phyloP scores from a whole-genome alignment of 2,329 filamentous ascomycete genomes.

The Neodidymelliopsis sp. region DNA sequence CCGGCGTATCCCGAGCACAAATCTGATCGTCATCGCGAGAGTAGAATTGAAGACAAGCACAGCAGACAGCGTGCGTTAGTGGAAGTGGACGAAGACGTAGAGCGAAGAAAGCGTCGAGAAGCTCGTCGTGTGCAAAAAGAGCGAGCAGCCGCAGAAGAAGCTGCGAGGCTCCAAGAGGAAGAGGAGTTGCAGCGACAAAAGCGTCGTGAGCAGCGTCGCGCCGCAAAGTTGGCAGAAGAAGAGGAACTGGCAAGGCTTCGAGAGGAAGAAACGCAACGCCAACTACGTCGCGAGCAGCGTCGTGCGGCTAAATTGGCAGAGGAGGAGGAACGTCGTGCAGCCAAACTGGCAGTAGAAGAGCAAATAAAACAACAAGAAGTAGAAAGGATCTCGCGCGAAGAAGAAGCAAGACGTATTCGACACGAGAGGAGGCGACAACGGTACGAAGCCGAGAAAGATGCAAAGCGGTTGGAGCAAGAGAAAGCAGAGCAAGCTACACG shows the following conservation, averaged over 20 bases:
- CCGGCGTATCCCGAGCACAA: slow-evolving; percentile 38
- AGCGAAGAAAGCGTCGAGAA: slow-evolving; percentile 39
- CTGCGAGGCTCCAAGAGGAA: slow-evolving; percentile 29
- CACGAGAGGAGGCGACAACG: slow-evolving; percentile 35
- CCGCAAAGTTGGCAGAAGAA: slow-evolving; percentile 33
- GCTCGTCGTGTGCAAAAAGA: slow-evolving; percentile 39
- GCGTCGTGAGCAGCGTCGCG: slow-evolving; percentile 40
- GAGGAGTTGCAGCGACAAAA: slow-evolving; percentile 35
- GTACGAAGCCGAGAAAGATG: slow-evolving; percentile 35
- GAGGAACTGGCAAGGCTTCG: slow-evolving; percentile 27
- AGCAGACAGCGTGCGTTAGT: slow-evolving; percentile 37
- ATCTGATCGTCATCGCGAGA: slow-evolving; percentile 38
- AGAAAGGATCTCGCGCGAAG: slow-evolving; percentile 30
- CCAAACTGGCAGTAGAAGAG: slow-evolving; percentile 29
- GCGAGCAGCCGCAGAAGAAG: slow-evolving; percentile 36
- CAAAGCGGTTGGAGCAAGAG: slow-evolving; percentile 8
- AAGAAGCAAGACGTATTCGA: slow-evolving; percentile 38
- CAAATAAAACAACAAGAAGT: slow-evolving; percentile 30
- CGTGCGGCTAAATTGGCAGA: slow-evolving; percentile 35
- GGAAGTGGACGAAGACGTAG: slow-evolving; percentile 36
- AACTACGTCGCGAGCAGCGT: slow-evolving; percentile 39
- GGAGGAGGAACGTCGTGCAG: slow-evolving; percentile 34
- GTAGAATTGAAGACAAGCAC: slow-evolving; percentile 36
- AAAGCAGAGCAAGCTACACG: slow-evolving; percentile 10
- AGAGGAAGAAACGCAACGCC: slow-evolving; percentile 32